phyloP scores from a whole-genome alignment of 1,284 basidiomycete species.

The Meripilus lineatus region DNA sequence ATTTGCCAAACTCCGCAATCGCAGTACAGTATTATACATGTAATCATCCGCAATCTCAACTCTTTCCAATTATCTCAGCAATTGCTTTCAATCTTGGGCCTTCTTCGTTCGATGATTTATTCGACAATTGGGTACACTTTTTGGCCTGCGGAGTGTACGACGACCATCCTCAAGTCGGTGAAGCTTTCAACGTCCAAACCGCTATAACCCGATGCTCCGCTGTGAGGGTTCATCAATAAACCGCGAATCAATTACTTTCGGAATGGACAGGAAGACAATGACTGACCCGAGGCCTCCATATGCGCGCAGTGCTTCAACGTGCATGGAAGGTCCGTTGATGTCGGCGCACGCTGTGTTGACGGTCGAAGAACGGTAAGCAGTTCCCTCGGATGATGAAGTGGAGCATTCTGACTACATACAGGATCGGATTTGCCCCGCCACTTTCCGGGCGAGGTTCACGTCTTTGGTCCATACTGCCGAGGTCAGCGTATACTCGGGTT shows the following conservation, averaged over 20 bases:
- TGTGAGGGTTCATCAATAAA: no score
- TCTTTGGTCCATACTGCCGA: slow-evolving; percentile 53
- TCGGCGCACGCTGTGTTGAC: slow-evolving; percentile 32
- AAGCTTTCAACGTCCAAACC: slow-evolving; percentile 3
- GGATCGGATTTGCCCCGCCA: slow-evolving; percentile 44
- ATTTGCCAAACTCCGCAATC: no score
- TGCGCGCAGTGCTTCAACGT: slow-evolving; percentile 18
- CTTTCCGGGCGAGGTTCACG: slow-evolving; percentile 39
- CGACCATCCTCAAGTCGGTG: slow-evolving; percentile 2
- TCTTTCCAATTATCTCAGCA: no score
- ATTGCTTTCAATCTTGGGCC: no score
- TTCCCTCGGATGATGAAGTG: not conserved
- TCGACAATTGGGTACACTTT: slow-evolving; percentile 12
- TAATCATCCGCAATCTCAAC: no score
- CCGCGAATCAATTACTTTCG: not conserved
- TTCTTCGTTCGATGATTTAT: not conserved
- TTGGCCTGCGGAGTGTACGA: slow-evolving; percentile 34
- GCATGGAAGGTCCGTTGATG: slow-evolving; percentile 31
- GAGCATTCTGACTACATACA: slow-evolving; percentile 26
- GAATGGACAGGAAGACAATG: not conserved
- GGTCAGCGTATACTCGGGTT: slow-evolving; percentile 48
- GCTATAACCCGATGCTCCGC: slow-evolving; percentile 2
- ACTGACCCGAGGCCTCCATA: slow-evolving; percentile 28
- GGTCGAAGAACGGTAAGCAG: not conserved
- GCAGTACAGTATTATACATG: no score